phyloP scores from a whole-genome alignment of 345 rosid genomes.

The Euphorbia tirucalli region DNA sequence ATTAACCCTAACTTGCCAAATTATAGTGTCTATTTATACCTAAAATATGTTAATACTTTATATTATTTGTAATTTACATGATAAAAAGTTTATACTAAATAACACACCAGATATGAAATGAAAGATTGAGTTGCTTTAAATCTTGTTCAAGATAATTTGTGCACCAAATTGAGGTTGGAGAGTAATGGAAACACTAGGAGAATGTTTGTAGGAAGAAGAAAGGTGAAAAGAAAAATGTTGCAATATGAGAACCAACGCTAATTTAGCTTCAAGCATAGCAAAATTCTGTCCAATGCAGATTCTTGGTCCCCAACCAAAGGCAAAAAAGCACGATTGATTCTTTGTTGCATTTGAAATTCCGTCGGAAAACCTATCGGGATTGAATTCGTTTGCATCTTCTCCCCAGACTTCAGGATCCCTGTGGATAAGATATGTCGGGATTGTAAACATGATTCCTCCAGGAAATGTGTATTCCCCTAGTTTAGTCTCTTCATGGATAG shows the following conservation, averaged over 20 bases:
- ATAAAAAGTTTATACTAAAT: too few species aligned
- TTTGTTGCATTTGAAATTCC: slow-evolving; percentile 7
- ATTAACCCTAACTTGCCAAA: too few species aligned
- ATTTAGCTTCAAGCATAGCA: slow-evolving; percentile 17
- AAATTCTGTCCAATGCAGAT: slow-evolving; percentile 15
- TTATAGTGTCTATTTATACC: too few species aligned
- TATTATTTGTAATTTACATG: too few species aligned
- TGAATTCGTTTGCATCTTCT: slow-evolving; percentile 9
- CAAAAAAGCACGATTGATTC: not conserved
- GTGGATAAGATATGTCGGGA: slow-evolving; percentile 3
- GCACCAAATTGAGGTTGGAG: slow-evolving; percentile 16
- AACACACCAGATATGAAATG: too few species aligned
- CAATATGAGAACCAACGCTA: slow-evolving; percentile 1
- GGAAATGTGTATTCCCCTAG: slow-evolving; percentile 5
- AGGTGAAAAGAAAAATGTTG: slow-evolving; percentile 11
- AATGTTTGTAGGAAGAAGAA: slow-evolving; percentile 5
- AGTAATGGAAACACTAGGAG: not conserved
- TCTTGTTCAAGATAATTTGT: slow-evolving; percentile 10
- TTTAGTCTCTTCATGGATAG: not conserved
- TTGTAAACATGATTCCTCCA: not conserved
- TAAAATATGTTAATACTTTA: too few species aligned
- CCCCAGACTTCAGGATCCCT: slow-evolving; percentile 13
- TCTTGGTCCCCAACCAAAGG: slow-evolving; percentile 13
- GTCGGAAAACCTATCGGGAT: slow-evolving; percentile 13
- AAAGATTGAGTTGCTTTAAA: too few species aligned